phyloP scores from a whole-genome alignment of 345 rosid species.

The Physaria fendleri region DNA sequence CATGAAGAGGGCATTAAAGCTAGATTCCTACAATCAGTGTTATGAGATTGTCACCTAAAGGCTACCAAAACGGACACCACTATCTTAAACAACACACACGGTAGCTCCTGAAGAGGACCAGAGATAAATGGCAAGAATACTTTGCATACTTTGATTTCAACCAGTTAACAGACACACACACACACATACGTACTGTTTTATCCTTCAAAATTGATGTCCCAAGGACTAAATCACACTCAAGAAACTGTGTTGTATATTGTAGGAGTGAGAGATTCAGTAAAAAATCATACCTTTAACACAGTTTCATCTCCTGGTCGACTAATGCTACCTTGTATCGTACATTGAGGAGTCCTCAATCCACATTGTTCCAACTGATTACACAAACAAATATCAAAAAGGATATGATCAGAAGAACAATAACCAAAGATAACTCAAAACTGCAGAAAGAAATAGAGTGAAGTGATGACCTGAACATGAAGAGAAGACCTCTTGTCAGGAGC shows the following conservation, averaged over 20 bases:
- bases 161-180: background rate
- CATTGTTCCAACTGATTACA: constrained; percentile 63
- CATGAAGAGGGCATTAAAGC: background rate
- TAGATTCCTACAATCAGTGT: background rate
- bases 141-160: background rate
- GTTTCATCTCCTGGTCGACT: constrained; percentile 49
- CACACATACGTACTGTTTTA: background rate
- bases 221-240: background rate
- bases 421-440: background rate
- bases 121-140: no score
- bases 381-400: background rate
- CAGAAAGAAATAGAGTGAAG: background rate
- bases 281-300: constrained; percentile 41
- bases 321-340: constrained; percentile 79
- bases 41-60: background rate
- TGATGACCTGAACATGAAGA: constrained; percentile 78
- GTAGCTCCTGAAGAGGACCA: background rate
- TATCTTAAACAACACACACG: background rate
- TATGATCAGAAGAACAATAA: background rate
- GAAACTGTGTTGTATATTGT: background rate
- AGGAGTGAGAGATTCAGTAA: background rate
- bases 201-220: background rate
- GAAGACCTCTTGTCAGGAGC: constrained; percentile 56
- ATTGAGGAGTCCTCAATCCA: constrained; percentile 83
- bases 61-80: background rate